These are phyloP conservation scores for Fistulina hepatica DNA, from an alignment of 1,284 basidiomycete species.

Conservation along the genomic window DNA sequence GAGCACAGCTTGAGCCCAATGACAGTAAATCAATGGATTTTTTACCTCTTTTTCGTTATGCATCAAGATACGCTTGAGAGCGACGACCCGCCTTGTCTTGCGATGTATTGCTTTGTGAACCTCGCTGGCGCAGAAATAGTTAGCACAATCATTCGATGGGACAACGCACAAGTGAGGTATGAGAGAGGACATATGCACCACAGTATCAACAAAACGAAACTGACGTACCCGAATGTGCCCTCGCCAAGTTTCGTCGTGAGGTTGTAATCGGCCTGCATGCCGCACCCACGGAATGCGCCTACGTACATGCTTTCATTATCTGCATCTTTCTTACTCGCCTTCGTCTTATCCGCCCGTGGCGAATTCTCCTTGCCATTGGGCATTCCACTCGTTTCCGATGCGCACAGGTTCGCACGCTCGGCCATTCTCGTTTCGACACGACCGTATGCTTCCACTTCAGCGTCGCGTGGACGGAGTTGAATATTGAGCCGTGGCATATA, in stretches of 20 bases:
- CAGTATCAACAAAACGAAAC: slow-evolving; percentile 1
- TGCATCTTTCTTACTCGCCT: too few species aligned
- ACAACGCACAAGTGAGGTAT: slow-evolving; percentile 10
- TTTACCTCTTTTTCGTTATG: slow-evolving; percentile 96
- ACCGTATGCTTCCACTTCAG: slow-evolving; percentile 57
- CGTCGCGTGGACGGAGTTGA: slow-evolving; percentile 44
- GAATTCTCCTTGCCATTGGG: too few species aligned
- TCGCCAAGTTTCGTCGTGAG: slow-evolving; percentile 82
- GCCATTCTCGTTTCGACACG: too few species aligned
- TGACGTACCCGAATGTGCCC: slow-evolving; percentile 85
- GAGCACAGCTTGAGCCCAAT: too few species aligned
- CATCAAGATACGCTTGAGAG: slow-evolving; percentile 91
- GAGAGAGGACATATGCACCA: too few species aligned
- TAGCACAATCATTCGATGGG: slow-evolving; percentile 6
- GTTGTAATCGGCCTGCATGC: slow-evolving; percentile 69
- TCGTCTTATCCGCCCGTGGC: too few species aligned
- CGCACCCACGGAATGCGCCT: slow-evolving; percentile 66
- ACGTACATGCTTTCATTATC: too few species aligned
- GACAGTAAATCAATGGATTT: too few species aligned
- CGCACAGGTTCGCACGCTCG: too few species aligned
- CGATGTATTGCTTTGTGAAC: slow-evolving; percentile 79
- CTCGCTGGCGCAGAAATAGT: slow-evolving; percentile 44
- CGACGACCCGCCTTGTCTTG: slow-evolving; percentile 56
- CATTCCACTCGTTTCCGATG: too few species aligned
- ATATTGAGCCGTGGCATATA: slow-evolving; percentile 26